Evolutionary conservation across 257 asterid species (phyloP).

Genomic region (Fraxinus americana): DNA sequence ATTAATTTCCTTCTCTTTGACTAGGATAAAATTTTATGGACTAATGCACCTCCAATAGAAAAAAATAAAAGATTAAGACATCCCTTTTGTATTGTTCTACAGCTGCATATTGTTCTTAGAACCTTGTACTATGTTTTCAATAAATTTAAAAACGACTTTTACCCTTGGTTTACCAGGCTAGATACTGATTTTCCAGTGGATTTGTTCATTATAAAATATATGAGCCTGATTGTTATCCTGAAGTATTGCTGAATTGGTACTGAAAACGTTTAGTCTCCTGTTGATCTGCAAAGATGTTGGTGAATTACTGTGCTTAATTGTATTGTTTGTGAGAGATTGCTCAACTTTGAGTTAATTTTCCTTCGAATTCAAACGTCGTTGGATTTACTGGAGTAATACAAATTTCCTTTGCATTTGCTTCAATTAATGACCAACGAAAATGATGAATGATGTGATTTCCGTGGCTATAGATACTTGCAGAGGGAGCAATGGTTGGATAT

Average conservation of each 20-base stretch:
- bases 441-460: slow-evolving; percentile 19
- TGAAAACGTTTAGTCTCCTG: neutral
- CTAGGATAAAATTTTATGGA: neutral
- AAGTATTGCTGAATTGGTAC: neutral
- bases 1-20: neutral
- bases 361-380: neutral
- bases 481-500: slow-evolving; percentile 89
- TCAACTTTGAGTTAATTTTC: slow-evolving; percentile 4
- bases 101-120: neutral
- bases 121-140: neutral
- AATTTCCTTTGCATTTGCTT: slow-evolving; percentile 4
- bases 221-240: neutral
- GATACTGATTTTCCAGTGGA: slow-evolving; percentile 1
- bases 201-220: neutral
- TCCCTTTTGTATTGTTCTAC: neutral
- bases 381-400: neutral
- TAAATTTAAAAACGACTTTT: neutral
- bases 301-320: slow-evolving; percentile 2
- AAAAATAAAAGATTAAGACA: slow-evolving; percentile 1
- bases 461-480: slow-evolving; percentile 66
- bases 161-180: neutral
- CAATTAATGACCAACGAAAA: slow-evolving; percentile 5
- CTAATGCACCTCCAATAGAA: neutral
- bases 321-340: neutral
- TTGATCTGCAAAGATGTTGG: neutral